Percentiles rank a stretch among this genome's conserved stretches.
Conservation (phyloP, 106 monocot genomes). For the Dactylorhiza incarnata region DNA sequence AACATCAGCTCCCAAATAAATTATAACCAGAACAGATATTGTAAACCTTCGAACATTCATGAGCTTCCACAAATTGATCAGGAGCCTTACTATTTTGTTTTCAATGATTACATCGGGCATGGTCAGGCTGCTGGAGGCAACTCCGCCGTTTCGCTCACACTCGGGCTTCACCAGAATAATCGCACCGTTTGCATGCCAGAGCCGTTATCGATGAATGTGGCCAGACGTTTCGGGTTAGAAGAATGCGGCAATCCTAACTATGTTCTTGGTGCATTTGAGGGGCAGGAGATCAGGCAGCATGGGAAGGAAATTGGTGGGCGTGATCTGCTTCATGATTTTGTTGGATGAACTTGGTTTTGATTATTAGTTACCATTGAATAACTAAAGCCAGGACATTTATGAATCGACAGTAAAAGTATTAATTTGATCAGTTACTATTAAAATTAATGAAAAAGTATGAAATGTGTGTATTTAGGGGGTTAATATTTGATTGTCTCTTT, state of each 20-base stretch:
- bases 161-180: slow-evolving; percentile 60
- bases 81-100: slow-evolving; percentile 25
- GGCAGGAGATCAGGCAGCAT: slow-evolving; percentile 28
- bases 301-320: slow-evolving; percentile 41
- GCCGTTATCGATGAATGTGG: slow-evolving; percentile 36
- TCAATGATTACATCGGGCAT: slow-evolving; percentile 9
- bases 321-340: slow-evolving; percentile 59
- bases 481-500: too few relatives aligned
- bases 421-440: too few relatives aligned
- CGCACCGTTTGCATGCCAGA: slow-evolving; percentile 24
- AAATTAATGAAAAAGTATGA: too few relatives aligned
- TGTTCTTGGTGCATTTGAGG: slow-evolving; percentile 31
- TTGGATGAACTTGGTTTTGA: slow-evolving; percentile 19
- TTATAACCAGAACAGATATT: too few relatives aligned
- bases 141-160: slow-evolving; percentile 54
- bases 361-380: too few relatives aligned
- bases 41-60: not conserved
- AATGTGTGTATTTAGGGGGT: too few relatives aligned
- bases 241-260: slow-evolving; percentile 43
- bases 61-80: slow-evolving; percentile 19
- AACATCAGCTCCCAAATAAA: not conserved
- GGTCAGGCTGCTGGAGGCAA: not conserved
- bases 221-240: slow-evolving; percentile 52
- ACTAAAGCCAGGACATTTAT: too few relatives aligned
- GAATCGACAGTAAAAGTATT: too few relatives aligned